Conservation (phyloP, 2,329 filamentous ascomycete genomes). For the Phialemonium atrogriseum region DNA sequence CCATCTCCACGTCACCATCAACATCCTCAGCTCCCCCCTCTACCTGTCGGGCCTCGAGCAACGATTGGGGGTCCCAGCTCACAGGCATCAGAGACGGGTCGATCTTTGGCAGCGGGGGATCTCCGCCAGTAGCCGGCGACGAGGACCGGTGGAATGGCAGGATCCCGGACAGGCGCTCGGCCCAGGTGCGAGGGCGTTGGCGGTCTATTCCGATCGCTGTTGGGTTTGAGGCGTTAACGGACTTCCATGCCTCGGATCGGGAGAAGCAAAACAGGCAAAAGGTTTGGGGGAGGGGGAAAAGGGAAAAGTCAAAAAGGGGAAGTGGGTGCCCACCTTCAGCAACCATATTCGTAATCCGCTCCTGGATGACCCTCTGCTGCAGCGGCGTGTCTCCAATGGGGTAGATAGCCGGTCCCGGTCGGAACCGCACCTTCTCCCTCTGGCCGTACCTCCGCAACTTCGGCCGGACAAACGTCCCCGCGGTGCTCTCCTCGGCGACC, state of each 20-base stretch:
- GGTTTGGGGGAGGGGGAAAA: neutral
- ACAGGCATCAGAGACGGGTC: neutral
- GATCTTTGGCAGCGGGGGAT: slow-evolving; percentile 5
- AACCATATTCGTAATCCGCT: slow-evolving; percentile 12
- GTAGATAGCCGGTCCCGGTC: slow-evolving; percentile 23
- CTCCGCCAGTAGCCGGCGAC: neutral
- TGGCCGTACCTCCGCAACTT: slow-evolving; percentile 15
- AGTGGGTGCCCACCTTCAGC: no score
- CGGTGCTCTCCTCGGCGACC: slow-evolving; percentile 16
- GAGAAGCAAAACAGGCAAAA: slow-evolving; percentile 1
- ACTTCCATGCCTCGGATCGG: neutral
- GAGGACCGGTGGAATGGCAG: neutral
- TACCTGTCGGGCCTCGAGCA: neutral
- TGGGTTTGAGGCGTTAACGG: neutral
- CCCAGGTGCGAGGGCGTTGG: neutral
- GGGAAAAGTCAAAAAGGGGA: no score
- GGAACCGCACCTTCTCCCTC: slow-evolving; percentile 14
- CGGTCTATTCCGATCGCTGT: neutral
- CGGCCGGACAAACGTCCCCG: slow-evolving; percentile 10
- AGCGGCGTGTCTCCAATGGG: slow-evolving; percentile 28
- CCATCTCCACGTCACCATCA: neutral
- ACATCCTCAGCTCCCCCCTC: neutral
- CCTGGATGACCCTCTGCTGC: slow-evolving; percentile 20
- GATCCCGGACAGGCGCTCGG: neutral
- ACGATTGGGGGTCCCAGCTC: slow-evolving; percentile 5